Evolutionary conservation across 2,329 filamentous ascomycete genomes (phyloP).

Genomic region (Rosellinia necatrix): DNA sequence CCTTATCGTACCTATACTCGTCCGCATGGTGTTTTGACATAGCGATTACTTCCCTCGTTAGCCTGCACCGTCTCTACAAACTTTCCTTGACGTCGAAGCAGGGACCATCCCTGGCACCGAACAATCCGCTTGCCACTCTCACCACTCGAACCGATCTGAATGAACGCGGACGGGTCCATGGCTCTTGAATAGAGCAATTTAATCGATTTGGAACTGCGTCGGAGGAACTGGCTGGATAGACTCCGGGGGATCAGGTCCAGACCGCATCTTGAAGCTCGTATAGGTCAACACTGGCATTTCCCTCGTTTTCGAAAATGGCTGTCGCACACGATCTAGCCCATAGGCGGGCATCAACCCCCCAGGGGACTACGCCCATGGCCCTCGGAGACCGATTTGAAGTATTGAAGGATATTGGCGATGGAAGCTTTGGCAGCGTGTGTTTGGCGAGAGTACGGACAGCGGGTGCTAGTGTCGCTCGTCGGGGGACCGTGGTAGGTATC

Average conservation of each 20-base stretch:
- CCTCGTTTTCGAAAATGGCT: slow-evolving; percentile 64
- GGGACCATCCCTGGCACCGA: slow-evolving; percentile 18
- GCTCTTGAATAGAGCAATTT: slow-evolving; percentile 47
- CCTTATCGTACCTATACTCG: slow-evolving; percentile 16
- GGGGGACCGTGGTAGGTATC: slow-evolving; percentile 84
- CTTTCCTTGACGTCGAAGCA: slow-evolving; percentile 13
- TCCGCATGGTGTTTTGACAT: slow-evolving; percentile 23
- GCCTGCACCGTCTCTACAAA: slow-evolving; percentile 29
- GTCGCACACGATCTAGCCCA: slow-evolving; percentile 74
- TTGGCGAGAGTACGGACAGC: slow-evolving; percentile 90
- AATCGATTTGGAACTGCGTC: slow-evolving; percentile 31
- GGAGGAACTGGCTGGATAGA: slow-evolving; percentile 35
- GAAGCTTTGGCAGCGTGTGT: slow-evolving; percentile 95
- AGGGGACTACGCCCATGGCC: slow-evolving; percentile 54
- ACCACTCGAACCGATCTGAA: slow-evolving; percentile 39
- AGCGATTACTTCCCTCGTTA: slow-evolving; percentile 4
- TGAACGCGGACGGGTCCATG: slow-evolving; percentile 42
- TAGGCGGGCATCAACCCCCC: slow-evolving; percentile 64
- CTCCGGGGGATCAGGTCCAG: slow-evolving; percentile 20
- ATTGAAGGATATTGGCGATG: slow-evolving; percentile 97
- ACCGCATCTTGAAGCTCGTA: slow-evolving; percentile 12
- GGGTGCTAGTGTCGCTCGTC: slow-evolving; percentile 83
- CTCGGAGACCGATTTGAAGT: slow-evolving; percentile 97
- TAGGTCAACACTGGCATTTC: slow-evolving; percentile 11
- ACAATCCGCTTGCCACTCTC: slow-evolving; percentile 9